Evolutionary conservation across 129 eudicot species (phyloP).

Genomic region (Lactuca sativa): DNA sequence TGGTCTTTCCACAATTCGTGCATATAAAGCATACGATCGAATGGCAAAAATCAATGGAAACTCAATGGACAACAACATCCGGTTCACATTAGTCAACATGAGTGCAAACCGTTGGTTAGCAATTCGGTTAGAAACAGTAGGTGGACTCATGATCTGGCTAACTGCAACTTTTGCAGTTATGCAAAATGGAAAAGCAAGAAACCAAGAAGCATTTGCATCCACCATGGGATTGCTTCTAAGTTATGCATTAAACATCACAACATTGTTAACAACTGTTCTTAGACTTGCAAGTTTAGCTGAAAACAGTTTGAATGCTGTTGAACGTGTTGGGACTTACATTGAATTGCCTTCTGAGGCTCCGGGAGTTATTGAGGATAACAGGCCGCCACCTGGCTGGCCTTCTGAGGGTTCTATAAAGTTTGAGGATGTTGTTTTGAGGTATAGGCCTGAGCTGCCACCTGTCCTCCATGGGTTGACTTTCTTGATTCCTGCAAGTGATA

Average conservation of each 20-base stretch:
- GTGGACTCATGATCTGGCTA: slow-evolving; percentile 96
- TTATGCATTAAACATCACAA: slow-evolving; percentile 82
- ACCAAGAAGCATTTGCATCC: slow-evolving; percentile 90
- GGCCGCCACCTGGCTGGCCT: slow-evolving; percentile 99
- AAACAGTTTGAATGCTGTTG: slow-evolving; percentile 91
- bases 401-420: slow-evolving; percentile 70
- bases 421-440: slow-evolving; percentile 76
- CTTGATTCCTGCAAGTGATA: slow-evolving; percentile 60
- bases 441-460: slow-evolving; percentile 92
- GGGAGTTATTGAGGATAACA: slow-evolving; percentile 53
- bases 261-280: slow-evolving; percentile 60
- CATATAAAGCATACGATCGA: slow-evolving; percentile 87
- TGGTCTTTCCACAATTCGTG: slow-evolving; percentile 90
- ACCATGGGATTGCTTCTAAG: slow-evolving; percentile 95
- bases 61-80: slow-evolving; percentile 89
- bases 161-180: slow-evolving; percentile 95
- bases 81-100: slow-evolving; percentile 82
- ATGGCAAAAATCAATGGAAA: slow-evolving; percentile 82
- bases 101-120: slow-evolving; percentile 97
- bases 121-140: slow-evolving; percentile 81
- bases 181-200: slow-evolving; percentile 82
- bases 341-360: slow-evolving; percentile 95
- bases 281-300: slow-evolving; percentile 93
- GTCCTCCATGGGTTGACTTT: slow-evolving; percentile 85
- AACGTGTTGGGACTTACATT: slow-evolving; percentile 86